Evolutionary conservation across 1,139 yeast genomes (phyloP), one percentile per base, ranked within the genome.

Genomic region (Nakaseomyces delphensis): DNA sequence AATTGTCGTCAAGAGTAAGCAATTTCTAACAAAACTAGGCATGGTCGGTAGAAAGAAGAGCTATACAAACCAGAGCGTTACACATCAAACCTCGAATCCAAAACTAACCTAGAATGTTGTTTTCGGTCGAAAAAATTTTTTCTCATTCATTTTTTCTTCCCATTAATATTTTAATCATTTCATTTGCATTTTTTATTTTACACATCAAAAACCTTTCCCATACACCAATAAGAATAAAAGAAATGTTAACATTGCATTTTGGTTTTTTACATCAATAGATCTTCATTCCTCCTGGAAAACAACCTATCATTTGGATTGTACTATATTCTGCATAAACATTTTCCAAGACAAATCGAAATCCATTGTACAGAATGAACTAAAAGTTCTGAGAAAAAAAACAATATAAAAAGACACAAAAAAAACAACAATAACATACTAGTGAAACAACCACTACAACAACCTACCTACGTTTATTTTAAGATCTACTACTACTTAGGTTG

Each of bases 21-120:
- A 33, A 13, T 14, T 33, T 11, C 13, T 33, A 13, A 33, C 25
- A 4, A 33, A 21, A 20, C 18, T 33, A 6, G 18, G 37, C 16
- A 33, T 33, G 37, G 37, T 33, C 4, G 37, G 37, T 4, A 33
- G 37, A 33, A 33, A 5, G 18, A 33, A 33, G 27, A 33, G 13
- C 27, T 33, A 33, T n/a, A 5, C 37, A 20, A 20, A n/a, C 27
- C 27, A 33, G 11, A 18, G n/a, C 8, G 35, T 21, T n/a, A 9
- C 16, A 11, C 37, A 33, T 13, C 37, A 33, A 4, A 13, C 15
- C 6, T 33, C 37, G 8, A 33, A 33, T 13, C 13, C 35, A 4
- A 31, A 31, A 31, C 23, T 31, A 7, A 31, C 35, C 15, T 31
- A 28, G 18, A 7, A 14, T 29, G 9, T 16, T 14, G 9, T 31